Base-by-base conservation (phyloP, 345 rosid species). In the Mercurialis annua region DNA sequence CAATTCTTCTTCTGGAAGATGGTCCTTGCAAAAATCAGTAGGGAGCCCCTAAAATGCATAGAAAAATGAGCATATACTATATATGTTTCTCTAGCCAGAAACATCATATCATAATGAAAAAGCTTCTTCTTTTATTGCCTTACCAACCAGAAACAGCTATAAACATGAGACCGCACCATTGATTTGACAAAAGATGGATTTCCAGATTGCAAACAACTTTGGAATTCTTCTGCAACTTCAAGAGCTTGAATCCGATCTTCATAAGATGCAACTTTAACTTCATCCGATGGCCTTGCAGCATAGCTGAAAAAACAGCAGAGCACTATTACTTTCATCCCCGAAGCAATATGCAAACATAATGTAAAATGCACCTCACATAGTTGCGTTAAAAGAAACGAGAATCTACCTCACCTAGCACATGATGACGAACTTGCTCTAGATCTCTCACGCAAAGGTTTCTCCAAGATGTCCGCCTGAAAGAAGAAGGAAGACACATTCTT, bases 131-230 rank as follows among this genome's bases (percentile, higher is more conserved):
- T 53, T 1, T 26, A 0, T 31, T 8, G 10, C 77, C 85, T 71
- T 77, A 87, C 92, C 87, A 87, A 73, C 92, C 92, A 85, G 61
- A 83, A 87, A 58, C 88, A 85, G 65, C 87, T 83, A 57, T 81
- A 85, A 83, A 87, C 92, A 69, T 87, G 92, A 56, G 92, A 87
- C 65, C 87, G 80, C 57, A 85, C 74, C 92, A 87, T 85, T 54
- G 85, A 83, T 73, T 87, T 87, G 48, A 83, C 80, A 71, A 87
- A 83, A 49, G 80, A 73, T 43, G 90, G 90, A 49, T 77, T 67
- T 49, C 68, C 72, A 36, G 85, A 77, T 54, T 62, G 66, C 15
- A 87, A 65, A 16, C 50, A 38, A 58, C 65, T 60, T 52, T 80
- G 82, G 48, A 85, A 75, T 29, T 78, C 59, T 78, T 83, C 84